phyloP scores from a whole-genome alignment of 139 green algal genomes.

The Chlamydomonas incerta region DNA sequence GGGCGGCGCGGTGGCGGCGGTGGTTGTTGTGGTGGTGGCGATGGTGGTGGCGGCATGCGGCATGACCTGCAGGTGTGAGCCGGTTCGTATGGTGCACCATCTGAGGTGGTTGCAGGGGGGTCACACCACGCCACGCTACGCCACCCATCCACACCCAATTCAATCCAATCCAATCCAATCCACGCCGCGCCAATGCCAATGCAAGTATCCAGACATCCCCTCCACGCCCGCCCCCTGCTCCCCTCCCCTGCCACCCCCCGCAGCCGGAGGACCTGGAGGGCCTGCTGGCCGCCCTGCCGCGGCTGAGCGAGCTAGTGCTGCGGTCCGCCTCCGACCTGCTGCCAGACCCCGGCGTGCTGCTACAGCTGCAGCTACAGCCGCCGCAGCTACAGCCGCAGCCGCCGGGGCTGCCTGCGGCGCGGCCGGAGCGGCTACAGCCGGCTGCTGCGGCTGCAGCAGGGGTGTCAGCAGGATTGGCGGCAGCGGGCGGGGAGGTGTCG shows the following conservation, averaged over 20 bases:
- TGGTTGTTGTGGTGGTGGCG: not conserved
- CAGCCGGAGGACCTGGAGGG: slow-evolving; percentile 11
- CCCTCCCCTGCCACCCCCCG: too few relatives aligned
- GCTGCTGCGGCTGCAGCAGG: not conserved
- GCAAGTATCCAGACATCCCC: too few relatives aligned
- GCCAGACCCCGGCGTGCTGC: not conserved
- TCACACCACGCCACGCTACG: not conserved
- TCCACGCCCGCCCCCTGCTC: too few relatives aligned
- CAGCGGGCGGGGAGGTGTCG: too few relatives aligned
- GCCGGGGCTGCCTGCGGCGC: not conserved
- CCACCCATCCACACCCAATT: too few relatives aligned
- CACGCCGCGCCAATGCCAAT: too few relatives aligned
- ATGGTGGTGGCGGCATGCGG: not conserved
- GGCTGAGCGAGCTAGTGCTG: slow-evolving; percentile 10
- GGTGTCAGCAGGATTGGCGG: not conserved
- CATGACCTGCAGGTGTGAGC: slow-evolving; percentile 19
- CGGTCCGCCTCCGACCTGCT: slow-evolving; percentile 7
- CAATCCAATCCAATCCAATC: too few relatives aligned
- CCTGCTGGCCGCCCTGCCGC: slow-evolving; percentile 4
- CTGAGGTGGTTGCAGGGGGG: too few relatives aligned
- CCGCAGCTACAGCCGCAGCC: not conserved
- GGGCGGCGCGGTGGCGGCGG: too few relatives aligned
- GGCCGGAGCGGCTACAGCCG: not conserved
- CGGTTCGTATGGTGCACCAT: too few relatives aligned
- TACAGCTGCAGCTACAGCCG: not conserved